These are phyloP conservation scores for Skeletonema costatum DNA, from an alignment of 108 stramenopile genomes.

Conservation along the genomic window DNA sequence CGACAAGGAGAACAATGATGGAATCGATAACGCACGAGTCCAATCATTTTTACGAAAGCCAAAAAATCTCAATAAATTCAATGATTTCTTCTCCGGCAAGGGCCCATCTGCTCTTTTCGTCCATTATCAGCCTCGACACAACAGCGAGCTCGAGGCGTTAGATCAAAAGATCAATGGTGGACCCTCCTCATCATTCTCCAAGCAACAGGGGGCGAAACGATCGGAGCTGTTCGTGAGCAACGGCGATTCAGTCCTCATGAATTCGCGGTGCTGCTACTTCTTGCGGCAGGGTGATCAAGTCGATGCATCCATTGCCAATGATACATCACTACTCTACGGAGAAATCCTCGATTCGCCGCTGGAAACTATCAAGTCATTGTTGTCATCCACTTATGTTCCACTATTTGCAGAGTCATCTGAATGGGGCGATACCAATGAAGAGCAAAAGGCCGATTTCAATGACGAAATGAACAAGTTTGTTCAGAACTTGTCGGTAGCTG, in stretches of 20 bases:
- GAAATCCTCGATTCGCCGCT: conserved; percentile 71
- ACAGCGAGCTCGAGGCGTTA: conserved; percentile 30
- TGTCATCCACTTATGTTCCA: conserved; percentile 65
- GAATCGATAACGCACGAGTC: conserved; percentile 55
- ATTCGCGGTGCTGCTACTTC: conserved; percentile 60
- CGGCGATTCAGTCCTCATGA: conserved; percentile 51
- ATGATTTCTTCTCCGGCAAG: conserved; percentile 66
- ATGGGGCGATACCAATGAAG: conserved; percentile 81
- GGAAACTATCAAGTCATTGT: conserved; percentile 65
- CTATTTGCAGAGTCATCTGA: conserved; percentile 62
- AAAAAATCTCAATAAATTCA: conserved; percentile 46
- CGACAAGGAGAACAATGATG: conserved; percentile 43
- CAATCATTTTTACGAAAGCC: conserved; percentile 63
- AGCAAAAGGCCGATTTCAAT: conserved; percentile 72
- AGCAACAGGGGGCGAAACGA: conserved; percentile 15
- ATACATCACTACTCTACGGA: conserved; percentile 76
- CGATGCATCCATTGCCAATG: conserved; percentile 39
- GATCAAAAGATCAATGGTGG: conserved; percentile 3
- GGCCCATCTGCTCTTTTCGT: conserved; percentile 65
- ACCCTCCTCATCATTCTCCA: neutral
- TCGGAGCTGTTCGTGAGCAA: conserved; percentile 65
- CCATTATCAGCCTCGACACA: conserved; percentile 56
- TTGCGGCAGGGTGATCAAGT: conserved; percentile 29
- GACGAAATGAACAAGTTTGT: conserved; percentile 70
- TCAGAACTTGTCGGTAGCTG: conserved; percentile 65